Evolutionary conservation across 2,329 filamentous ascomycete species (phyloP).

Genomic region (Dactylellina cionopaga): DNA sequence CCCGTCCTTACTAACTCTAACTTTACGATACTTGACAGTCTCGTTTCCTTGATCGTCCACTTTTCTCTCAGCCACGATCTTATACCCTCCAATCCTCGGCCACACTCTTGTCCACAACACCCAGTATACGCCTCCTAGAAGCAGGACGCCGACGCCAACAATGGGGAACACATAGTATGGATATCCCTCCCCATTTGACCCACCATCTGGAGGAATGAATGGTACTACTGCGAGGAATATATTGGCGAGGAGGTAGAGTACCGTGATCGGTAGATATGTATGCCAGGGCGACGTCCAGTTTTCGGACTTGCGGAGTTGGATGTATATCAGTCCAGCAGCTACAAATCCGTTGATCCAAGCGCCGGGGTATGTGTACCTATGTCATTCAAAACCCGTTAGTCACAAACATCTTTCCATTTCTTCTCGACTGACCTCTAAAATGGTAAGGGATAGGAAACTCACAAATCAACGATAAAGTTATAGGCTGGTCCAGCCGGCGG

Average conservation of each 20-base stretch:
- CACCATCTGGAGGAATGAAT: slow-evolving; percentile 66
- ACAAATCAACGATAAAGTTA: slow-evolving; percentile 72
- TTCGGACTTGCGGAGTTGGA: slow-evolving; percentile 65
- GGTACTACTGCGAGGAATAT: slow-evolving; percentile 67
- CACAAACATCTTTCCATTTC: no score
- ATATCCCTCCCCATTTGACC: slow-evolving; percentile 62
- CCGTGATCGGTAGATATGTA: slow-evolving; percentile 64
- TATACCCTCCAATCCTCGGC: slow-evolving; percentile 66
- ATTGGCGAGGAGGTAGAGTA: slow-evolving; percentile 67
- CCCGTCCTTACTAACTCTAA: slow-evolving; percentile 53
- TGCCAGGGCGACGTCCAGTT: slow-evolving; percentile 68
- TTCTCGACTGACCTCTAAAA: no score
- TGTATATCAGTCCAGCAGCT: slow-evolving; percentile 65
- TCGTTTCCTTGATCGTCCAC: slow-evolving; percentile 62
- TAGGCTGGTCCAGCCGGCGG: slow-evolving; percentile 75
- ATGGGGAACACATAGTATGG: slow-evolving; percentile 69
- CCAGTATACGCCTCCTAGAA: slow-evolving; percentile 68
- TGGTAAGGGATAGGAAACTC: slow-evolving; percentile 50
- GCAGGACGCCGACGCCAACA: slow-evolving; percentile 66
- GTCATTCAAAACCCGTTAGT: not conserved
- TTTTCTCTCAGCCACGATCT: slow-evolving; percentile 63
- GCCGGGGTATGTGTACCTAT: slow-evolving; percentile 64
- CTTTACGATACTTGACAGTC: slow-evolving; percentile 62
- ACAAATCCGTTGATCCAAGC: slow-evolving; percentile 68
- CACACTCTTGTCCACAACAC: slow-evolving; percentile 66